A percentile compares a stretch with the other conserved stretches of the same genome.
phyloP scores from a whole-genome alignment of 306 rosid genomes.

The Pterocarpus santalinus region DNA sequence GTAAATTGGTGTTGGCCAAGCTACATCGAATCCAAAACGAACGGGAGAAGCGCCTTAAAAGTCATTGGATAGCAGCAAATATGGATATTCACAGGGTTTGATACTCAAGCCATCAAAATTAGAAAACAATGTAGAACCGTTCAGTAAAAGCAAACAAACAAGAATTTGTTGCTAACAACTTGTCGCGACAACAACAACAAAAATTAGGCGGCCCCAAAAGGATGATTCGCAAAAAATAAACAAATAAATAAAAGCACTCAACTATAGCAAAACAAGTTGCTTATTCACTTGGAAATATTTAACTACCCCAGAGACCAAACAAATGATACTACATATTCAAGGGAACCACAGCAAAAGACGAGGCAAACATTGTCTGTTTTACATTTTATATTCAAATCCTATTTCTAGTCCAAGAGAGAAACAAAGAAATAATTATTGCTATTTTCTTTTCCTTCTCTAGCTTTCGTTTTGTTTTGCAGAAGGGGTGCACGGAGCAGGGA shows the following conservation, averaged over 20 bases:
- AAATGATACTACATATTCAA: constrained; percentile 25
- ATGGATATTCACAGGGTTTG: constrained; percentile 39
- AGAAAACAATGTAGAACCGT: background rate
- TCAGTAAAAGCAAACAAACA: constrained; percentile 27
- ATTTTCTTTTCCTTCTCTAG: constrained; percentile 6
- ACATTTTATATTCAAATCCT: background rate
- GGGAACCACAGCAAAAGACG: constrained; percentile 24
- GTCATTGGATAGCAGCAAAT: constrained; percentile 47
- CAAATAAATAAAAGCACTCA: constrained; percentile 11
- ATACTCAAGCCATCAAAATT: constrained; percentile 27
- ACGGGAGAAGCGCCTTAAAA: constrained; percentile 47
- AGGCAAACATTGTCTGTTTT: constrained; percentile 13
- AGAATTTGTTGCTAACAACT: constrained; percentile 1
- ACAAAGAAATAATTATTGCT: background rate
- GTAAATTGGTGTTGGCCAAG: constrained; percentile 33
- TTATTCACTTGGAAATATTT: constrained; percentile 15
- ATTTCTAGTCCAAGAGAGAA: constrained; percentile 2
- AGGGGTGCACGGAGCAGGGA: background rate
- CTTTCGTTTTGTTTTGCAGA: background rate
- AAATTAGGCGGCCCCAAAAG: background rate
- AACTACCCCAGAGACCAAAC: constrained; percentile 26
- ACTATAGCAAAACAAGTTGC: constrained; percentile 27
- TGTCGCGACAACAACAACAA: background rate
- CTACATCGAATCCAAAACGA: constrained; percentile 38
- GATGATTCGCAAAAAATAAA: background rate